These are phyloP conservation scores for Aspergillus biplanus DNA, from an alignment of 495 filamentous ascomycete species.

Conservation along the genomic window DNA sequence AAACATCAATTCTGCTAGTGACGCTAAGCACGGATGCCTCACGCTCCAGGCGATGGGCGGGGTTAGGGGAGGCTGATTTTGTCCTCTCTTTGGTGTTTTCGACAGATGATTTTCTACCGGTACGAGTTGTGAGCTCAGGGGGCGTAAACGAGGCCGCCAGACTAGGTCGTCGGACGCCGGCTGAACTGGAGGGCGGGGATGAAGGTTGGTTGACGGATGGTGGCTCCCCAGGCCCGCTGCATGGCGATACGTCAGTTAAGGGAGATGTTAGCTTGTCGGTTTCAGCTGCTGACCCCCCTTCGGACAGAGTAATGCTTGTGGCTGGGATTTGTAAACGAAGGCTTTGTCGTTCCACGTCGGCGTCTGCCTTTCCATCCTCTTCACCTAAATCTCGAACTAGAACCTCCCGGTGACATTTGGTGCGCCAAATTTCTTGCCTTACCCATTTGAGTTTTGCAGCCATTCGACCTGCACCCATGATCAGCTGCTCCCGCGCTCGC, in stretches of 20 bases:
- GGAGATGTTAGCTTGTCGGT: slow-evolving; percentile 24
- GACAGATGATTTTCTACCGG: slow-evolving; percentile 37
- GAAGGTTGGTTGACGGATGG: slow-evolving; percentile 20
- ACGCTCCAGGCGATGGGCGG: slow-evolving; percentile 34
- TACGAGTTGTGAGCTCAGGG: slow-evolving; percentile 28
- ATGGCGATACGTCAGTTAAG: slow-evolving; percentile 12
- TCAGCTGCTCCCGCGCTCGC: slow-evolving; percentile 81
- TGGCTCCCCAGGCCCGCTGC: slow-evolving; percentile 5
- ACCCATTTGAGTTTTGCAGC: slow-evolving; percentile 92
- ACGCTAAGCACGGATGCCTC: slow-evolving; percentile 47
- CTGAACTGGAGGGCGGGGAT: slow-evolving; percentile 26
- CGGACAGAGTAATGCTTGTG: slow-evolving; percentile 3
- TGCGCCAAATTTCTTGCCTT: slow-evolving; percentile 88
- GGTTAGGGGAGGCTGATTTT: slow-evolving; percentile 33
- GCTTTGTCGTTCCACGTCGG: slow-evolving; percentile 25
- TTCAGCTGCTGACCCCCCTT: not conserved
- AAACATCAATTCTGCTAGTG: slow-evolving; percentile 41
- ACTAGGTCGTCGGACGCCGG: slow-evolving; percentile 42
- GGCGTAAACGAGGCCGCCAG: slow-evolving; percentile 40
- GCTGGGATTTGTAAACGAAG: slow-evolving; percentile 28
- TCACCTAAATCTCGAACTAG: slow-evolving; percentile 83
- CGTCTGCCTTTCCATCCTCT: slow-evolving; percentile 47
- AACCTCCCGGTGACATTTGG: slow-evolving; percentile 89
- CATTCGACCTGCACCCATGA: slow-evolving; percentile 82
- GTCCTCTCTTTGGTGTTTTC: slow-evolving; percentile 34